phyloP scores from a whole-genome alignment of 1,284 basidiomycete species.

The Apiotrichum sp. region DNA sequence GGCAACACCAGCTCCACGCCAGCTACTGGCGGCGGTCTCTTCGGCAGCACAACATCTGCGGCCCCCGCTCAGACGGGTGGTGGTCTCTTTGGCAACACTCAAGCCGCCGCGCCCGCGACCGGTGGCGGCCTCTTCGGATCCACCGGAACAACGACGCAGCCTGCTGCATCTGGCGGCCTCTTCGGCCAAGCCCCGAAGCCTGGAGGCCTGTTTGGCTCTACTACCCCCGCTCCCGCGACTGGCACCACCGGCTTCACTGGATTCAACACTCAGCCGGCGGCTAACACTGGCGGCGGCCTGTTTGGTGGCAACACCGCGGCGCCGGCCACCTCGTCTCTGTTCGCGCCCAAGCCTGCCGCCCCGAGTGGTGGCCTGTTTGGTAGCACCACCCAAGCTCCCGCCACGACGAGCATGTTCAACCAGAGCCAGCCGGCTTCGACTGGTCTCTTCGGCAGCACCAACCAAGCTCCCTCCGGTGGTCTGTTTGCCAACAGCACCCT shows the following conservation, averaged over 20 bases:
- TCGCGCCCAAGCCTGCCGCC: slow-evolving; percentile 5
- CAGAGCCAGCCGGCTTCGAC: slow-evolving; percentile 29
- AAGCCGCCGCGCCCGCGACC: slow-evolving; percentile 19
- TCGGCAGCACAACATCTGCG: slow-evolving; percentile 31
- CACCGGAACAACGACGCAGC: not conserved
- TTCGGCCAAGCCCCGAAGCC: slow-evolving; percentile 17
- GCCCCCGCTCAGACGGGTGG: slow-evolving; percentile 40
- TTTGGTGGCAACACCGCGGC: slow-evolving; percentile 25
- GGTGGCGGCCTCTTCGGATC: slow-evolving; percentile 25
- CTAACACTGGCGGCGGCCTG: slow-evolving; percentile 20
- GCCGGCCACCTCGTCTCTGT: not conserved
- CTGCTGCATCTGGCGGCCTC: slow-evolving; percentile 17
- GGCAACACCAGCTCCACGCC: slow-evolving; percentile 29
- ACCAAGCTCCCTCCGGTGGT: slow-evolving; percentile 13
- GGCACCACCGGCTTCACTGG: slow-evolving; percentile 30
- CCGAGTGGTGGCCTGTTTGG: slow-evolving; percentile 30
- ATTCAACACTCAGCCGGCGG: not conserved
- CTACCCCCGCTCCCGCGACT: slow-evolving; percentile 12
- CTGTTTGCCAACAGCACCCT: slow-evolving; percentile 23
- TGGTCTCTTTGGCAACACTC: slow-evolving; percentile 45
- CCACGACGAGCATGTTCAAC: slow-evolving; percentile 29
- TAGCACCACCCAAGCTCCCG: slow-evolving; percentile 11
- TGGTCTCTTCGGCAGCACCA: slow-evolving; percentile 47
- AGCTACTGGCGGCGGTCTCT: slow-evolving; percentile 34
- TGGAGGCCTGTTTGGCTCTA: slow-evolving; percentile 40